phyloP scores from a whole-genome alignment of 257 asterid species.

The Solanum infundibuliforme region DNA sequence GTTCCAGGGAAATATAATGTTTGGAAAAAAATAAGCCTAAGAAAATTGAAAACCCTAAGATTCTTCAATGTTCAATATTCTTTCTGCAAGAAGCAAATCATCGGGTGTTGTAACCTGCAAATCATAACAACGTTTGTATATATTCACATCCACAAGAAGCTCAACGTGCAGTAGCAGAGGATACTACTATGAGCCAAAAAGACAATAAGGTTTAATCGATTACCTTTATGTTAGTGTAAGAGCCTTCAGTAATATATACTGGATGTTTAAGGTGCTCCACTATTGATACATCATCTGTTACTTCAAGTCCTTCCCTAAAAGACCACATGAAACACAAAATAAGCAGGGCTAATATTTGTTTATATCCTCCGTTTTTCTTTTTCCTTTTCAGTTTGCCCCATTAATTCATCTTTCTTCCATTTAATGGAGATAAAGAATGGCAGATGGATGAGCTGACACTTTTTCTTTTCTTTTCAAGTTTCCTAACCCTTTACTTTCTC shows the following conservation, averaged over 20 bases:
- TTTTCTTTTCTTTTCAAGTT: not conserved
- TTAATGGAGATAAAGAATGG: not conserved
- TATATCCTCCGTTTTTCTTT: not conserved
- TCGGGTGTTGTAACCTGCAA: constrained; percentile 95
- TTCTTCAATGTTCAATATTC: constrained; percentile 38
- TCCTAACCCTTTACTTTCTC: not conserved
- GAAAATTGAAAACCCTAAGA: not conserved
- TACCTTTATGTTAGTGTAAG: constrained; percentile 98
- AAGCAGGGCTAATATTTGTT: not conserved
- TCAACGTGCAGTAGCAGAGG: not conserved
- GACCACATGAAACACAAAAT: not conserved
- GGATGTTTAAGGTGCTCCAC: constrained; percentile 95
- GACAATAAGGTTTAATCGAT: not conserved
- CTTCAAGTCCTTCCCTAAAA: constrained; percentile 92
- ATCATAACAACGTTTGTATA: not conserved
- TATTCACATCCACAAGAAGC: not conserved
- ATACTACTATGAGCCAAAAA: not conserved
- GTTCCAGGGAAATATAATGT: not conserved
- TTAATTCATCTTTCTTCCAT: not conserved
- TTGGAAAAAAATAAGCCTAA: not conserved
- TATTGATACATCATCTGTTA: constrained; percentile 93
- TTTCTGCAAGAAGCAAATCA: constrained; percentile 88
- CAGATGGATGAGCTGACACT: not conserved
- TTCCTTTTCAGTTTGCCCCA: not conserved
- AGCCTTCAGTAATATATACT: constrained; percentile 88